Percentiles rank a stretch among this genome's conserved stretches.
Evolutionary conservation across 495 filamentous ascomycete genomes (phyloP).

Genomic region (Beverwykella pulmonaria): DNA sequence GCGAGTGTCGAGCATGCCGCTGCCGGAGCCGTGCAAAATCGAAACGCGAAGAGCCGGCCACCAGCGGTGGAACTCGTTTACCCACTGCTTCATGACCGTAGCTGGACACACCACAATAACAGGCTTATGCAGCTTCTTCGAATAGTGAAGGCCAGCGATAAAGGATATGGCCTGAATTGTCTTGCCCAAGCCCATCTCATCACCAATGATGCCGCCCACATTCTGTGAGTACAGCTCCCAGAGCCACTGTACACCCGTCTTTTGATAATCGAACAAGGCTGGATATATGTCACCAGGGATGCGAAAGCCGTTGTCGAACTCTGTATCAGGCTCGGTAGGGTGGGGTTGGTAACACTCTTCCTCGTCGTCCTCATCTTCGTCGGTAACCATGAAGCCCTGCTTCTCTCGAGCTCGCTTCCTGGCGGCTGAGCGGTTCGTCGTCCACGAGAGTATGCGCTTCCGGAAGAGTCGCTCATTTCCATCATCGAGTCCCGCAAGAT

Average conservation of each 20-base stretch:
- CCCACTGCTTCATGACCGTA: slow-evolving; percentile 95
- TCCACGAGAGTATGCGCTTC: slow-evolving; percentile 73
- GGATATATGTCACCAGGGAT: slow-evolving; percentile 91
- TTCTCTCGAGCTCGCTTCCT: slow-evolving; percentile 52
- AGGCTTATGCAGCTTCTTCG: slow-evolving; percentile 77
- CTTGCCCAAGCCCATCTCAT: slow-evolving; percentile 98
- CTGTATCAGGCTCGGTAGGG: slow-evolving; percentile 72
- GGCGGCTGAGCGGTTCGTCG: slow-evolving; percentile 66
- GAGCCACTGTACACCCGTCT: slow-evolving; percentile 95
- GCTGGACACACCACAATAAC: slow-evolving; percentile 89
- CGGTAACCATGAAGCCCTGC: slow-evolving; percentile 21
- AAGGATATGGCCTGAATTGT: slow-evolving; percentile 94
- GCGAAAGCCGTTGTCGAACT: slow-evolving; percentile 71
- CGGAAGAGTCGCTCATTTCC: slow-evolving; percentile 87
- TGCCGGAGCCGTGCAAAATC: slow-evolving; percentile 91
- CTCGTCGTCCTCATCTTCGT: slow-evolving; percentile 41
- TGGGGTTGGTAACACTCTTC: slow-evolving; percentile 87
- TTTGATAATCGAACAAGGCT: slow-evolving; percentile 91
- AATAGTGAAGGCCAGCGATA: slow-evolving; percentile 87
- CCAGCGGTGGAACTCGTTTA: slow-evolving; percentile 96
- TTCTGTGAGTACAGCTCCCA: slow-evolving; percentile 86
- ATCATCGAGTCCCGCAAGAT: slow-evolving; percentile 81
- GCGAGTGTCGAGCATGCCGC: slow-evolving; percentile 85
- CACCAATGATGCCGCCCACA: slow-evolving; percentile 91
- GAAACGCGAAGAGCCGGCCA: slow-evolving; percentile 95